These are phyloP conservation scores for Termitomyces eurrhizus DNA, from an alignment of 768 basidiomycete genomes.

Conservation along the genomic window DNA sequence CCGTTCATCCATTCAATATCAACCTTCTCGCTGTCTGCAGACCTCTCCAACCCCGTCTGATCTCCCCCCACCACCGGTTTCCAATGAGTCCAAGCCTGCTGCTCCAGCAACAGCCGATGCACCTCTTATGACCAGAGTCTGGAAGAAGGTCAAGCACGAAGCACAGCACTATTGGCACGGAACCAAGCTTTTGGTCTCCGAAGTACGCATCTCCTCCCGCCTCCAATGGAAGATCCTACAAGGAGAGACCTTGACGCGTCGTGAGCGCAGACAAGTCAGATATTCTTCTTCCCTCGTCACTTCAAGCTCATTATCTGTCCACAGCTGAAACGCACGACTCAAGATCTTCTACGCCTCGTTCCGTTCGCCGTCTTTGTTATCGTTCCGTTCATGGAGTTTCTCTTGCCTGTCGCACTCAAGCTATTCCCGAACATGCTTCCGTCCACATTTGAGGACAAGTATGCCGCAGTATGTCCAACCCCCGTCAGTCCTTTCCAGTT, in stretches of 20 bases:
- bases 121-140: slow-evolving; percentile 58
- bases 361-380: slow-evolving; percentile 94
- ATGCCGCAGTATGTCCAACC: slow-evolving; percentile 60
- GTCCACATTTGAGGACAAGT: slow-evolving; percentile 97
- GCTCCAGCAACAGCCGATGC: slow-evolving; percentile 39
- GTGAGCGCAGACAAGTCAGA: slow-evolving; percentile 87
- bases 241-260: slow-evolving; percentile 85
- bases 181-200: slow-evolving; percentile 88
- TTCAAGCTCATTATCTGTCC: neutral
- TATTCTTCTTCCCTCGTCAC: neutral
- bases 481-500: neutral
- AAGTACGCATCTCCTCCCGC: slow-evolving; percentile 85
- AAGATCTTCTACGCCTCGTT: slow-evolving; percentile 87
- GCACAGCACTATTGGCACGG: slow-evolving; percentile 97
- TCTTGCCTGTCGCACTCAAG: slow-evolving; percentile 93
- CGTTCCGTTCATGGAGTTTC: slow-evolving; percentile 97
- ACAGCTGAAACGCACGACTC: slow-evolving; percentile 89
- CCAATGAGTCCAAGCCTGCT: slow-evolving; percentile 42
- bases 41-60: slow-evolving; percentile 28
- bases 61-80: slow-evolving; percentile 13
- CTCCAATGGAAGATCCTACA: slow-evolving; percentile 91
- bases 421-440: slow-evolving; percentile 99
- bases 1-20: slow-evolving; percentile 17
- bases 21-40: slow-evolving; percentile 22
- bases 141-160: slow-evolving; percentile 96